phyloP scores from a whole-genome alignment of 2,329 filamentous ascomycete genomes.

The Penicillium frequentans region DNA sequence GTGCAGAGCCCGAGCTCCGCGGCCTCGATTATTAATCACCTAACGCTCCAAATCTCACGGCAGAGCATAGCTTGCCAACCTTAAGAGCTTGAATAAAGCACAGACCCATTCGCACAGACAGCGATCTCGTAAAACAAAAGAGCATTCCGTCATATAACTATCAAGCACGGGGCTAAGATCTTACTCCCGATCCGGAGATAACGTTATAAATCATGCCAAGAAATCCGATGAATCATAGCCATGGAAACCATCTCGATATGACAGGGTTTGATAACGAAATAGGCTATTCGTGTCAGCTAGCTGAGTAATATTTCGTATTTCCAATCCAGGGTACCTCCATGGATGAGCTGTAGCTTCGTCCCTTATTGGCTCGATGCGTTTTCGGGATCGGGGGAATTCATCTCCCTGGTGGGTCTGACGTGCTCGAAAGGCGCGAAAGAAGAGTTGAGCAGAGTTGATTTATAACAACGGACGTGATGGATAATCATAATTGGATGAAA shows the following conservation, averaged over 20 bases:
- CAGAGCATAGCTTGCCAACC: background rate
- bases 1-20: background rate
- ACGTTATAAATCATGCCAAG: background rate
- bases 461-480: background rate
- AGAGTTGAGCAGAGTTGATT: background rate
- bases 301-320: background rate
- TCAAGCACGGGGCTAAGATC: background rate
- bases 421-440: background rate
- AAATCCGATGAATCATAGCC: background rate
- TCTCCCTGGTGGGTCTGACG: background rate
- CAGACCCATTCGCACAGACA: background rate
- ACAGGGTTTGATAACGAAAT: background rate
- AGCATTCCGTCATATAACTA: background rate
- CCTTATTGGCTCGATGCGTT: background rate
- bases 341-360: background rate
- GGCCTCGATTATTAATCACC: background rate
- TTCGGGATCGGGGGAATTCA: conserved; percentile 5
- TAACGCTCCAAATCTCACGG: background rate
- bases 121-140: background rate
- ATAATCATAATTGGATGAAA: background rate
- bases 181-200: background rate
- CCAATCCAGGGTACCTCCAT: background rate
- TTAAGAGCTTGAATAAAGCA: background rate
- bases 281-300: background rate
- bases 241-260: background rate